Base-by-base conservation (phyloP, 2,329 filamentous ascomycete species). In the Cadophora malorum region DNA sequence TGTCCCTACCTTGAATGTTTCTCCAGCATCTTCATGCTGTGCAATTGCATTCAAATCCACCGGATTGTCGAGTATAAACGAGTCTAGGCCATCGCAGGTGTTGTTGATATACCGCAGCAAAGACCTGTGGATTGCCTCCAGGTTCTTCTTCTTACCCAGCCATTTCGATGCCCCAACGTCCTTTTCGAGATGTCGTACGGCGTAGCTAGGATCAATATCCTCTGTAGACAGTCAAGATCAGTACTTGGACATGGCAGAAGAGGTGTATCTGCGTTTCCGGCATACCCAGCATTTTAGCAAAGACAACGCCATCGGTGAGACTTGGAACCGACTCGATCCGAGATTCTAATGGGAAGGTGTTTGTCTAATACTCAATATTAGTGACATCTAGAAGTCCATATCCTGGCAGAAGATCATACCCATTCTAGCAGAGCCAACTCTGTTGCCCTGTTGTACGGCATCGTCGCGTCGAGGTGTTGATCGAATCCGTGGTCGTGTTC, bases 381-480 rank as follows among this genome's bases (percentile, higher is more conserved):
- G 71, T 50, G 70, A 63, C 63, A 25, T 10, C 12, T 25, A 45
- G 12, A 53, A 21, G 3, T 61, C n/a, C 8, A 52, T 12, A 19
- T 35, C 38, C 64, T 69, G 63, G 58, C 64, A 63, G 69, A 67
- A 21, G 69, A 47, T 76, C 79, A 72, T 76, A 87, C 84, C 80
- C 86, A 87, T 79, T 84, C 83, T 62, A 88, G 76, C 50, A 89
- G 83, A 78, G 86, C 86, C 71, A 78, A 79, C 80, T 86, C 84
- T 77, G 83, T 82, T 72, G 81, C 81, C 73, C 49, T 67, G 59
- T 23, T 70, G 60, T 67, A 66, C 21, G 63, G 52, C 73, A 74
- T 74, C 61, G 62, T 70, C 67, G 59, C 45, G 21, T 62, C 52
- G 23, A 12, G 28, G 59, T 59, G 19, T n/a, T 45, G 59, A 33